These are phyloP conservation scores for Pouteria campechiana DNA, from an alignment of 179 eudicot species.

Conservation along the genomic window DNA sequence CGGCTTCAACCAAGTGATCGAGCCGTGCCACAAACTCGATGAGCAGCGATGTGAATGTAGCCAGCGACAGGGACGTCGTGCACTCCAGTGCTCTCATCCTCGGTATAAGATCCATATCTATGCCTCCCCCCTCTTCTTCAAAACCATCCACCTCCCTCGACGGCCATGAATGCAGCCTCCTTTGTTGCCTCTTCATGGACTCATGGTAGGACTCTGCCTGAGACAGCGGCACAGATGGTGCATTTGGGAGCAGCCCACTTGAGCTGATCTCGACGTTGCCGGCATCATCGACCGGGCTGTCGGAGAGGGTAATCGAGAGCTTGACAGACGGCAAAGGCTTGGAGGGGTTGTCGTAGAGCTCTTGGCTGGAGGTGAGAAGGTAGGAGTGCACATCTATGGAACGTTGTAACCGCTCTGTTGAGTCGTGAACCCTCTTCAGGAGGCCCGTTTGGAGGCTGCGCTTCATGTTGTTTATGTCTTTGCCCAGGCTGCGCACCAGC, in stretches of 20 bases:
- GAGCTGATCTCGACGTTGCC: constrained; percentile 1
- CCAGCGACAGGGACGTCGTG: constrained; percentile 36
- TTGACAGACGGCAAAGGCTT: constrained; percentile 8
- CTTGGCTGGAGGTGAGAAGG: constrained; percentile 22
- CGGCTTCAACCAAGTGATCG: constrained; percentile 59
- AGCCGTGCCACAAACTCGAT: constrained; percentile 53
- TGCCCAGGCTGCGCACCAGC: constrained; percentile 34
- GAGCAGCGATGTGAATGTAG: constrained; percentile 43
- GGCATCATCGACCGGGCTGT: constrained; percentile 7
- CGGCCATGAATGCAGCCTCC: constrained; percentile 46
- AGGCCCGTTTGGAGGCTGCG: constrained; percentile 23
- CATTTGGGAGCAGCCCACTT: constrained; percentile 2
- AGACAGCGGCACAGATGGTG: neutral
- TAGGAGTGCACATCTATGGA: constrained; percentile 34
- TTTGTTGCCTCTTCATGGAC: constrained; percentile 28
- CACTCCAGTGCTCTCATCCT: constrained; percentile 33
- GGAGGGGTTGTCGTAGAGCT: constrained; percentile 8
- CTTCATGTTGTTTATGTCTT: constrained; percentile 34
- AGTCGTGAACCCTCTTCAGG: constrained; percentile 24
- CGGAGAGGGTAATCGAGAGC: constrained; percentile 8
- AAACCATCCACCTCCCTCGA: constrained; percentile 35
- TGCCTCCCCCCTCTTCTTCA: constrained; percentile 20
- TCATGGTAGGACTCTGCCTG: constrained; percentile 28
- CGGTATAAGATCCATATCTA: constrained; percentile 10
- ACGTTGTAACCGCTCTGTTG: constrained; percentile 34